Conservation (phyloP, 2,329 filamentous ascomycete species). For the Hypoxylon sp. region DNA sequence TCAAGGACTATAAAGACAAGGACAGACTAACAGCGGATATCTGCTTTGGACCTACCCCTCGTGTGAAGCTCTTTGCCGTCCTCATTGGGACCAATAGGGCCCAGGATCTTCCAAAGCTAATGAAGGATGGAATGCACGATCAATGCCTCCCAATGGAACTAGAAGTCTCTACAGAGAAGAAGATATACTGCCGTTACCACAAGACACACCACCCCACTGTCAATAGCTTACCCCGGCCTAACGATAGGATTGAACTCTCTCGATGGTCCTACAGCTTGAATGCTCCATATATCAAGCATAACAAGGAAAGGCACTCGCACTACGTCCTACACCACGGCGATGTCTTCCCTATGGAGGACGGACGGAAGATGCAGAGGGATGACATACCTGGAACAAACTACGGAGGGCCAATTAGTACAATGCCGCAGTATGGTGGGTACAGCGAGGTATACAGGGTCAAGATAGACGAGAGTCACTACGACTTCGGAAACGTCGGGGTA, state of each 20-base stretch:
- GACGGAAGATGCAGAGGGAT: slow-evolving; percentile 9
- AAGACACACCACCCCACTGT: slow-evolving; percentile 8
- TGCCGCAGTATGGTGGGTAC: slow-evolving; percentile 25
- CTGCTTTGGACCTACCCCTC: slow-evolving; percentile 12
- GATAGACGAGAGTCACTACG: slow-evolving; percentile 33
- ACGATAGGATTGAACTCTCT: slow-evolving; percentile 3
- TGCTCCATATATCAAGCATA: slow-evolving; percentile 24
- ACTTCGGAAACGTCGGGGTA: slow-evolving; percentile 34
- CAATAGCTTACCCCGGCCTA: slow-evolving; percentile 3
- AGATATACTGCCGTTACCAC: slow-evolving; percentile 21
- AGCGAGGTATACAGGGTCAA: slow-evolving; percentile 37
- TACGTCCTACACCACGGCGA: slow-evolving; percentile 31
- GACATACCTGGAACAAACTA: not conserved
- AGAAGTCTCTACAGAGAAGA: not conserved
- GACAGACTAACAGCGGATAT: slow-evolving; percentile 22
- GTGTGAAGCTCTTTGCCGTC: slow-evolving; percentile 27
- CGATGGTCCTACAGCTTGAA: slow-evolving; percentile 32
- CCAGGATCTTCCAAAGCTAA: slow-evolving; percentile 17
- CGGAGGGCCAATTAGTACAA: not conserved
- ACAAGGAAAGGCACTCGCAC: slow-evolving; percentile 24
- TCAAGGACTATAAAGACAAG: slow-evolving; percentile 15
- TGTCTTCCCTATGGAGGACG: slow-evolving; percentile 35
- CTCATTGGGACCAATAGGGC: slow-evolving; percentile 21
- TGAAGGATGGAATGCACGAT: slow-evolving; percentile 34
- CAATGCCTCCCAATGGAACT: slow-evolving; percentile 35